Base-by-base conservation (phyloP, 306 rosid genomes). In the Trichosanthes cucumerina region DNA sequence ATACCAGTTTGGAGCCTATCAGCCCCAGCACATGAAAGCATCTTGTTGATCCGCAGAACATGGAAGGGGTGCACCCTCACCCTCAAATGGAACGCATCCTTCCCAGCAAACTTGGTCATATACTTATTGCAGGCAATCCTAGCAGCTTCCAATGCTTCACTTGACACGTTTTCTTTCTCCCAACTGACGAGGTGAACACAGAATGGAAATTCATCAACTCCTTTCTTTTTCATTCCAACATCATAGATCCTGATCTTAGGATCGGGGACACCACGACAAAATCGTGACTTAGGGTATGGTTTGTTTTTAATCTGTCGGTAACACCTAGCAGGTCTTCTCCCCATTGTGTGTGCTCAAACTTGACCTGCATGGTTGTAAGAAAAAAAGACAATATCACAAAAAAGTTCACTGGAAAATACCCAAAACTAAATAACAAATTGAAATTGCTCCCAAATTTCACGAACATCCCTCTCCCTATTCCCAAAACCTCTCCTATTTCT, bases 11-110 rank as follows among this genome's bases (percentile, higher is more conserved):
- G 97, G 36, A 91, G 90, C 93, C 97, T 87, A 80, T 93, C 93
- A 2, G 96, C 98, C 2, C 98, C 97, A 28, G 98, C 98, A 56
- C 98, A 91, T 3, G 97, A 93, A 46, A 93, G 91, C 98, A 93
- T 93, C 89, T 93, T 93, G 79, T 93, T 91, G 74, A 93, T 93
- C 0, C 97, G 83, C 15, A 93, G 85, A 36, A 93, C 97, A 60
- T 93, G 97, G 81, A 93, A 93, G 0, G 96, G 97, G 65, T 93
- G 98, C 6, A 90, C 97, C 84, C 97, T 84, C 0, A 90, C 92
- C 10, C 97, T 87, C 53, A 92, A 78, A 78, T 93, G 97, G 71
- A 90, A 93, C 5, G 97, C 83, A 64, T 93, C 96, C 10, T 91
- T 93, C 2, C 96, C 96, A 2, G 96, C 92, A 38, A 70, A 85